phyloP scores from a whole-genome alignment of 2,329 filamentous ascomycete species.

The Apiospora marii region DNA sequence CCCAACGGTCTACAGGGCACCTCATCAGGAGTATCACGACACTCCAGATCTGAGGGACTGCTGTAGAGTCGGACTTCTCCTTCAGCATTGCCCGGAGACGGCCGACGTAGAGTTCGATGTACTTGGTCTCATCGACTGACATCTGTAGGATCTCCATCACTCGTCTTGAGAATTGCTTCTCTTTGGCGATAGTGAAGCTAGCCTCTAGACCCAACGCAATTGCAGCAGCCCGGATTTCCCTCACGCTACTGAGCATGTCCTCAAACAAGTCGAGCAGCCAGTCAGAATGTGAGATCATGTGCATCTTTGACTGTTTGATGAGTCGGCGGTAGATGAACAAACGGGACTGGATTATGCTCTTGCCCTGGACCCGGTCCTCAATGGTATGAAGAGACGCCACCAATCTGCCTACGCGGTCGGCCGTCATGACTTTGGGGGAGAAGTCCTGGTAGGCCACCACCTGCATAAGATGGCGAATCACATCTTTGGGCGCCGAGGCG shows the following conservation, averaged over 20 bases:
- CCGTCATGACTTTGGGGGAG: constrained; percentile 74
- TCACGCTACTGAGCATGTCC: constrained; percentile 80
- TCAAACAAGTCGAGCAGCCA: constrained; percentile 87
- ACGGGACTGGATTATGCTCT: constrained; percentile 80
- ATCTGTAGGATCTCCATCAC: constrained; percentile 70
- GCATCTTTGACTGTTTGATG: constrained; percentile 71
- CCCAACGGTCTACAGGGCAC: constrained; percentile 72
- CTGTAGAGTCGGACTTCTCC: constrained; percentile 64
- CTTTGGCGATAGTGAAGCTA: constrained; percentile 72
- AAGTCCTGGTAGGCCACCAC: constrained; percentile 85
- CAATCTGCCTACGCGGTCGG: constrained; percentile 73
- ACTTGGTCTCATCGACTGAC: constrained; percentile 65
- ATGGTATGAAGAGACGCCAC: constrained; percentile 76
- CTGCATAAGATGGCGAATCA: constrained; percentile 81
- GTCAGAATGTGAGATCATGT: constrained; percentile 75
- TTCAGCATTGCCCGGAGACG: constrained; percentile 74
- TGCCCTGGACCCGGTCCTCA: constrained; percentile 77
- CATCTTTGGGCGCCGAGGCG: constrained; percentile 73
- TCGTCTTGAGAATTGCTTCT: constrained; percentile 71
- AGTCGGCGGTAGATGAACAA: constrained; percentile 82
- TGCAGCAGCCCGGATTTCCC: constrained; percentile 78
- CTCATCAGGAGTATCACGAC: constrained; percentile 81
- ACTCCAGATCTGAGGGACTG: constrained; percentile 90
- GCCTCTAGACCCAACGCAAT: constrained; percentile 78
- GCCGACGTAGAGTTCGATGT: constrained; percentile 73